Conservation (phyloP, 169 alveolate genomes). For the Amoebophrya sp. region DNA sequence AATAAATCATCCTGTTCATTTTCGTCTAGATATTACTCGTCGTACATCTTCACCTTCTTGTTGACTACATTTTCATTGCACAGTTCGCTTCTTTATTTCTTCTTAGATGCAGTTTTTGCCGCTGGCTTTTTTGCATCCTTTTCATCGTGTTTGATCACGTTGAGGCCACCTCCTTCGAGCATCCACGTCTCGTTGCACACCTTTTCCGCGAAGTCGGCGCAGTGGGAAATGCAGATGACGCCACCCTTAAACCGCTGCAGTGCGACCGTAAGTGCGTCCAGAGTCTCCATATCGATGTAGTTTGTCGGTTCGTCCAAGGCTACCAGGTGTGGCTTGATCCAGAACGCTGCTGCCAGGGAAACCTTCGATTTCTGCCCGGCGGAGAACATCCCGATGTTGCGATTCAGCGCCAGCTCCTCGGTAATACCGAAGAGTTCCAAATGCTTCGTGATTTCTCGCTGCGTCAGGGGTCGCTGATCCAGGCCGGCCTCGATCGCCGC, state of each 20-base stretch:
- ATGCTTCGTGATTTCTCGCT: background rate
- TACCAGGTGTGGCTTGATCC: background rate
- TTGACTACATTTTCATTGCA: no score
- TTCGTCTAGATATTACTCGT: no score
- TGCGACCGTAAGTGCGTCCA: background rate
- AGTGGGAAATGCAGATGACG: background rate
- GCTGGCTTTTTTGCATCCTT: background rate
- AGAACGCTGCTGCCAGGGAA: background rate
- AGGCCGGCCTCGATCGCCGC: conserved; percentile 15
- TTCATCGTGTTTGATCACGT: background rate
- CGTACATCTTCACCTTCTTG: no score
- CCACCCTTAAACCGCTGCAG: background rate
- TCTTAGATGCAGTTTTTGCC: background rate
- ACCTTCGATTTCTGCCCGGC: background rate
- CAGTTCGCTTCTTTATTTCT: no score
- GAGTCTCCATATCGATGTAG: background rate
- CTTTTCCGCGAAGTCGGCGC: background rate
- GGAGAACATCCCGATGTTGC: background rate
- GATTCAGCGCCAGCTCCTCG: background rate
- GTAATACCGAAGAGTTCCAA: background rate
- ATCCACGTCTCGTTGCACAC: background rate
- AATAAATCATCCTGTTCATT: no score
- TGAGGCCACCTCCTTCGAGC: background rate
- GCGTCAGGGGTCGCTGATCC: conserved; percentile 12
- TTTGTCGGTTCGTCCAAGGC: background rate